Percentiles rank a stretch among this genome's conserved stretches.
These are phyloP conservation scores for Tolypocladium tropicale DNA, from an alignment of 2,329 filamentous ascomycete species.

Conservation along the genomic window DNA sequence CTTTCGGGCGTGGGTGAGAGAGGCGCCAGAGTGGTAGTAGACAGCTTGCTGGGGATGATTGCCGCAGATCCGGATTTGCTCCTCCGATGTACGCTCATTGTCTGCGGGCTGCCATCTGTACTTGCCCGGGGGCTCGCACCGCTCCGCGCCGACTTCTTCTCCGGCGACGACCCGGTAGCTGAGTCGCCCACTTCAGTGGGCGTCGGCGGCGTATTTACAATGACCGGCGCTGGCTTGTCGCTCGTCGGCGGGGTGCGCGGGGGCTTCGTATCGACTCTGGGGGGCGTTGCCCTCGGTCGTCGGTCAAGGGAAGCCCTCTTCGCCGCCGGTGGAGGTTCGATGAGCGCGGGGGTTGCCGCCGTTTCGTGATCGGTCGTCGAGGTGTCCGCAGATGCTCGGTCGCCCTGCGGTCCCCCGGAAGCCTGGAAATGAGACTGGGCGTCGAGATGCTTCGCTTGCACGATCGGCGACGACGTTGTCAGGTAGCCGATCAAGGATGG, in stretches of 20 bases:
- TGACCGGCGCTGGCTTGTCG: constrained; percentile 38
- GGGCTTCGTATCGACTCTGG: constrained; percentile 20
- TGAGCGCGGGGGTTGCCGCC: constrained; percentile 5
- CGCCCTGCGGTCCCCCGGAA: constrained; percentile 47
- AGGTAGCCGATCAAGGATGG: constrained; percentile 58
- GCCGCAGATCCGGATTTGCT: constrained; percentile 42
- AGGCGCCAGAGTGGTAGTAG: constrained; percentile 60
- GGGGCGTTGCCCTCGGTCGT: constrained; percentile 15
- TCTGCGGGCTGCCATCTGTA: constrained; percentile 51
- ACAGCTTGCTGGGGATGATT: constrained; percentile 75
- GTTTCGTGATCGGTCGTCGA: neutral
- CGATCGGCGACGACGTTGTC: constrained; percentile 57
- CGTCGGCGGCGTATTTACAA: constrained; percentile 58
- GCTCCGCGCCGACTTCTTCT: constrained; percentile 18
- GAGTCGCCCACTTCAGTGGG: constrained; percentile 35
- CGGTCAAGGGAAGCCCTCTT: constrained; percentile 17
- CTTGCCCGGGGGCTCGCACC: constrained; percentile 14
- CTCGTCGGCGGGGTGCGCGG: constrained; percentile 38
- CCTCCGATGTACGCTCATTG: constrained; percentile 60
- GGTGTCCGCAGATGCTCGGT: constrained; percentile 28
- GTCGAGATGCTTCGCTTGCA: constrained; percentile 44
- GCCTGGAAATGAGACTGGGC: constrained; percentile 19
- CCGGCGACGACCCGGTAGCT: constrained; percentile 13
- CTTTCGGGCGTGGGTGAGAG: constrained; percentile 67
- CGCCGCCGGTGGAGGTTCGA: constrained; percentile 18